Percentiles rank a stretch among this genome's conserved stretches.
These are phyloP conservation scores for Letharia columbiana DNA, from an alignment of 495 filamentous ascomycete genomes.

Conservation along the genomic window DNA sequence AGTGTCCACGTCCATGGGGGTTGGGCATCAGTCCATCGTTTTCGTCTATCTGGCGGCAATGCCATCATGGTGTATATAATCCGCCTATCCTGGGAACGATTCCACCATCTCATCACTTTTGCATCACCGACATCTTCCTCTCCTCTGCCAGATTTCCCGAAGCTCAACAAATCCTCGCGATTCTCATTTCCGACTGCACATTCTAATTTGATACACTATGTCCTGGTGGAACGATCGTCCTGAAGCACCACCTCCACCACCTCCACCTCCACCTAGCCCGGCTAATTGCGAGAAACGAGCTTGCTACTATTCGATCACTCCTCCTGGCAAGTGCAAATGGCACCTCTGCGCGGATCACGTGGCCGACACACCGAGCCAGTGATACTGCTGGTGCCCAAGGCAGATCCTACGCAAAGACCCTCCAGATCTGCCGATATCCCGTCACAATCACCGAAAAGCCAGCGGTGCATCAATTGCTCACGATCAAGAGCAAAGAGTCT, in stretches of 20 bases:
- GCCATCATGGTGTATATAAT: neutral
- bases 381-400: neutral
- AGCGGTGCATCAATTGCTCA: neutral
- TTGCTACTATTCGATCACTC: neutral
- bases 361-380: neutral
- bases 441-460: neutral
- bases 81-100: neutral
- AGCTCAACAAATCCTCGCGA: neutral
- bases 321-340: neutral
- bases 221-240: conserved; percentile 11
- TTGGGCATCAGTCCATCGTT: neutral
- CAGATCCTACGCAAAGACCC: neutral
- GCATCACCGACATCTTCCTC: neutral
- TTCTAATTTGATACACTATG: neutral
- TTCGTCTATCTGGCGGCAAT: neutral
- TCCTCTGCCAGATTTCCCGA: neutral
- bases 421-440: neutral
- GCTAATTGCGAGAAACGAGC: neutral
- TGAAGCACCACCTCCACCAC: conserved; percentile 14
- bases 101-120: neutral
- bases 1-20: neutral
- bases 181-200: neutral
- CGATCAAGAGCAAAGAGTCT: neutral
- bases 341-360: neutral
- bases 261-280: conserved; percentile 21